phyloP scores from a whole-genome alignment of 1,284 basidiomycete species.

The Bjerkandera adusta region DNA sequence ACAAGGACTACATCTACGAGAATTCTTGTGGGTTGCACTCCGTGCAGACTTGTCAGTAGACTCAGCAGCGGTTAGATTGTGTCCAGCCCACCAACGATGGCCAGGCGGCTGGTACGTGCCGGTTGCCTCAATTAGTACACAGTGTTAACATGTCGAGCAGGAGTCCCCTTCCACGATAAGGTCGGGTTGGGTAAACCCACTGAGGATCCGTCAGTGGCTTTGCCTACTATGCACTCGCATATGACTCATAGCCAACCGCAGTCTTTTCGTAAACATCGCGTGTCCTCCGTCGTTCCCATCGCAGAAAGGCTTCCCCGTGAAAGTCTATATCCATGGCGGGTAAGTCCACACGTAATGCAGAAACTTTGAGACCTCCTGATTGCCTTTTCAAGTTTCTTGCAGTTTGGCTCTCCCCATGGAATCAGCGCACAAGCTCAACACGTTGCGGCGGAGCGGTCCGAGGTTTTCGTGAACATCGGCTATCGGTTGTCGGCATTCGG shows the following conservation, averaged over 20 bases:
- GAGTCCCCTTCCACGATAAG: slow-evolving; percentile 48
- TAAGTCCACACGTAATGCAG: slow-evolving; percentile 22
- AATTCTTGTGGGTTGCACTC: slow-evolving; percentile 45
- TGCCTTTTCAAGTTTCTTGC: slow-evolving; percentile 58
- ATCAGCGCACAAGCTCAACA: slow-evolving; percentile 62
- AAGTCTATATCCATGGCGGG: slow-evolving; percentile 77
- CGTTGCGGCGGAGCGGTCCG: slow-evolving; percentile 57
- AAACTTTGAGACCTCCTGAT: neutral
- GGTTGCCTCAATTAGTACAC: neutral
- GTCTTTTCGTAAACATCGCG: slow-evolving; percentile 70
- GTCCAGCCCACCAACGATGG: slow-evolving; percentile 62
- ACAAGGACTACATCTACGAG: slow-evolving; percentile 61
- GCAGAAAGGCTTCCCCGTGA: slow-evolving; percentile 55
- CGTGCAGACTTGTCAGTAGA: neutral
- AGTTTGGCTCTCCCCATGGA: slow-evolving; percentile 71
- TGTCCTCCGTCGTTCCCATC: slow-evolving; percentile 55
- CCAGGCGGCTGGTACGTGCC: slow-evolving; percentile 46
- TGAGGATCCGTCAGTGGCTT: slow-evolving; percentile 57
- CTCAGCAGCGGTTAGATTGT: neutral
- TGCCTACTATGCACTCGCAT: neutral
- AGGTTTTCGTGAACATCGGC: slow-evolving; percentile 72
- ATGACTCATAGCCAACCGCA: slow-evolving; percentile 24
- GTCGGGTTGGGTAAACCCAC: slow-evolving; percentile 64
- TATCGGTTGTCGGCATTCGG: slow-evolving; percentile 74
- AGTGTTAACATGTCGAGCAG: slow-evolving; percentile 25